Percentiles rank a stretch among this genome's conserved stretches.
Conservation (phyloP, 164 flowering plant species). For the Liquidambar formosana region DNA sequence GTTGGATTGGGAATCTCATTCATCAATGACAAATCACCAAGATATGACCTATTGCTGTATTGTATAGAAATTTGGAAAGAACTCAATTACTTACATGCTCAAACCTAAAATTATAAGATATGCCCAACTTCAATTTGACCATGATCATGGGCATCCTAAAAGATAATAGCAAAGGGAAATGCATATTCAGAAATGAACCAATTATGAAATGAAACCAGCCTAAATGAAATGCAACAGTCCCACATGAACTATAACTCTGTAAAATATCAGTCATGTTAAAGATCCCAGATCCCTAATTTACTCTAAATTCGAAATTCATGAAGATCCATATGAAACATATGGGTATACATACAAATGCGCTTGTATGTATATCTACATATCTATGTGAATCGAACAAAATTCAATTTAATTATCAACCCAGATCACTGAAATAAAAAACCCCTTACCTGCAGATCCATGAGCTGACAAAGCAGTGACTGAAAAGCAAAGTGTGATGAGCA, state of each 20-base stretch:
- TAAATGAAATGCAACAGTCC: not conserved
- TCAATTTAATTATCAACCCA: conserved; percentile 4
- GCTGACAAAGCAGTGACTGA: conserved; percentile 15
- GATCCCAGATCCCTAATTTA: conserved; percentile 15
- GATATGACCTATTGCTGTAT: not conserved
- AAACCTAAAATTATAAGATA: not conserved
- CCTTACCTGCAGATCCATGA: conserved; percentile 60
- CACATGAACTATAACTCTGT: not conserved
- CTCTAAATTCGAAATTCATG: not conserved
- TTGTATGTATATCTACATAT: no score
- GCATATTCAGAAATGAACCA: not conserved
- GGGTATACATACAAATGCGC: not conserved
- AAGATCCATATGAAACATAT: not conserved
- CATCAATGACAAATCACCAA: not conserved
- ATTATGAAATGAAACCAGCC: not conserved
- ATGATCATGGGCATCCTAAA: not conserved
- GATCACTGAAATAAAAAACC: conserved; percentile 4
- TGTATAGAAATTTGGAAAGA: not conserved
- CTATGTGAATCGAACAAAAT: conserved; percentile 8
- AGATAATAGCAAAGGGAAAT: not conserved
- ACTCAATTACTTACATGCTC: not conserved
- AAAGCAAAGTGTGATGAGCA: conserved; percentile 15
- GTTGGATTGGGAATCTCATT: not conserved
- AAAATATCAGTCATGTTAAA: not conserved
- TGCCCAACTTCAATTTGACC: not conserved